A percentile compares a stretch with the other conserved stretches of the same genome.
phyloP scores from a whole-genome alignment of 495 filamentous ascomycete genomes.

The Neurospora tetraspora region DNA sequence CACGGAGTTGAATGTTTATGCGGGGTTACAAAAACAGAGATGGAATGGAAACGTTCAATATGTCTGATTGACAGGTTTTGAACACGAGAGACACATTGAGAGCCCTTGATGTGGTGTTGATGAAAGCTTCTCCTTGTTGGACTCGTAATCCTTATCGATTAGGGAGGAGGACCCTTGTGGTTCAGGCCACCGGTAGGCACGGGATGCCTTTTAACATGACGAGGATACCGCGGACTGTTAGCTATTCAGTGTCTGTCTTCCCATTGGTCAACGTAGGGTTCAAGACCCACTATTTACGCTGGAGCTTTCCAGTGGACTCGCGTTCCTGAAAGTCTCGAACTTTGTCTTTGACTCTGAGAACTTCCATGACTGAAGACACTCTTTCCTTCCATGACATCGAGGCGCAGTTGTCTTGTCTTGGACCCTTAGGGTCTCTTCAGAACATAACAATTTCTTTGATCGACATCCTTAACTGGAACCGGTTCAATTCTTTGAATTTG shows the following conservation, averaged over 20 bases:
- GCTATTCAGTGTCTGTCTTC: background rate
- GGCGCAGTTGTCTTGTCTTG: background rate
- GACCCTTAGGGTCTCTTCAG: background rate
- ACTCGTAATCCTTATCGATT: background rate
- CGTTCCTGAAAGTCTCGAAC: background rate
- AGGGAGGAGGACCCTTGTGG: background rate
- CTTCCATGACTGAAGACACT: background rate
- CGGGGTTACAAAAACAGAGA: background rate
- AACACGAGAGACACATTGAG: background rate
- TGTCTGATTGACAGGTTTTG: background rate
- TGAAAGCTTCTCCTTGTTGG: background rate
- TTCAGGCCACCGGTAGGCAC: background rate
- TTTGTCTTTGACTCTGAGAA: background rate
- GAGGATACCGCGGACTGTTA: background rate
- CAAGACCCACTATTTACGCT: background rate
- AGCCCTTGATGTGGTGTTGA: background rate
- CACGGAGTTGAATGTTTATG: background rate
- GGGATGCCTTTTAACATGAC: background rate
- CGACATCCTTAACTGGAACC: background rate
- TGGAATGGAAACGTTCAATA: background rate
- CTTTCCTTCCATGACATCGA: background rate
- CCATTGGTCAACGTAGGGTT: background rate
- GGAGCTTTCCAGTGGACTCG: background rate
- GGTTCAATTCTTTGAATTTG: background rate
- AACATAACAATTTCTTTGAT: background rate